These are phyloP conservation scores for Peronospora tabacina DNA, from an alignment of 352 stramenopile genomes.

Conservation along the genomic window DNA sequence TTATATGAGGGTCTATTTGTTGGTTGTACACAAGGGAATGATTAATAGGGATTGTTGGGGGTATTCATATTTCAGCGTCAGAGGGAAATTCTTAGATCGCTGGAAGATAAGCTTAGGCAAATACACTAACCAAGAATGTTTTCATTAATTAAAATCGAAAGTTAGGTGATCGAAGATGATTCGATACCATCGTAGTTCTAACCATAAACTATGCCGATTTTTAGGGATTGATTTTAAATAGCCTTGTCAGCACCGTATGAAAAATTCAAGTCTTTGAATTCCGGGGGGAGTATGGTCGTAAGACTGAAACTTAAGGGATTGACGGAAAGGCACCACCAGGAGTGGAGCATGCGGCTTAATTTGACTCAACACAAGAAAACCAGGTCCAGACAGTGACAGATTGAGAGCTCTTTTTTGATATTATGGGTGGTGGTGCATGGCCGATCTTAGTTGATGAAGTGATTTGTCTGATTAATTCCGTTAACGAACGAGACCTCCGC, in stretches of 20 bases:
- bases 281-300: not conserved
- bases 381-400: not conserved
- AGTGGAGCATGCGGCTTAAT: too few species aligned
- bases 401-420: constrained; percentile 1
- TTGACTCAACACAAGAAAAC: too few species aligned
- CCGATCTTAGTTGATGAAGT: too few species aligned
- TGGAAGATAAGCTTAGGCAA: constrained; percentile 19
- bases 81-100: constrained; percentile 22
- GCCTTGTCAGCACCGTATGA: constrained; percentile 2
- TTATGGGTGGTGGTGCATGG: not conserved
- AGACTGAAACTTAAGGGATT: too few species aligned
- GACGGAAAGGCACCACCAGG: too few species aligned
- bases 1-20: constrained; percentile 24
- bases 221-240: not conserved
- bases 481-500: too few species aligned
- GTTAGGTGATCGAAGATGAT: constrained; percentile 8
- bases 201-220: constrained; percentile 2
- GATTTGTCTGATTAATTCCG: too few species aligned
- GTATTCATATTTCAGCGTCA: constrained; percentile 21
- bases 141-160: constrained; percentile 20
- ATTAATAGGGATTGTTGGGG: constrained; percentile 19
- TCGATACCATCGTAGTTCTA: not conserved
- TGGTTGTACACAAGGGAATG: constrained; percentile 22
- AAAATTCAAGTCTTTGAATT: constrained; percentile 1
- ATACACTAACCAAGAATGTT: constrained; percentile 16